Percentiles rank a stretch among this genome's conserved stretches.
Conservation (phyloP, 1,139 yeast species). For the Saccharomycopsis crataegensis region DNA sequence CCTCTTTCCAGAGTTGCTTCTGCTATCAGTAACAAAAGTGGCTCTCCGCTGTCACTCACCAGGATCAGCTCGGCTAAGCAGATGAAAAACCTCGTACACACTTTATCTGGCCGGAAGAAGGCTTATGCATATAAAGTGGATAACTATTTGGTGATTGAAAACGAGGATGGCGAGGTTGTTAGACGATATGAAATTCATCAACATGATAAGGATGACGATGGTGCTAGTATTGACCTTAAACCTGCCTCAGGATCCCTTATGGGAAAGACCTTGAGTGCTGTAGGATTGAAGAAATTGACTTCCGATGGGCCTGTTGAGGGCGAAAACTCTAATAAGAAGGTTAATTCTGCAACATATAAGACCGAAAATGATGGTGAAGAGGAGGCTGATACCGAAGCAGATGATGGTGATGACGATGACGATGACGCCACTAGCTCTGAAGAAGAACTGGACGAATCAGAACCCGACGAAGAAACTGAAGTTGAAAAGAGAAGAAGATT, state of each 20-base stretch:
- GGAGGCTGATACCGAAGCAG: slow-evolving; percentile 23
- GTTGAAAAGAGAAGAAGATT: slow-evolving; percentile 70
- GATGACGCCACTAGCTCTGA: not conserved
- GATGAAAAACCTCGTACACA: not conserved
- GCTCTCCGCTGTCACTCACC: not conserved
- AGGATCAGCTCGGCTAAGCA: not conserved
- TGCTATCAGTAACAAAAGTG: not conserved
- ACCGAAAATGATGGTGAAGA: slow-evolving; percentile 26
- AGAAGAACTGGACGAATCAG: slow-evolving; percentile 20
- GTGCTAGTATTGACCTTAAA: not conserved
- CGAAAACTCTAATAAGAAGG: not conserved
- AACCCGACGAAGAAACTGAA: slow-evolving; percentile 48
- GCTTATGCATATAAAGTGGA: slow-evolving; percentile 58
- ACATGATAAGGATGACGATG: slow-evolving; percentile 29
- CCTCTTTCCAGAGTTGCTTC: slow-evolving; percentile 22
- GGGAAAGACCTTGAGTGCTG: slow-evolving; percentile 12
- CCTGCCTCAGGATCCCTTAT: slow-evolving; percentile 11
- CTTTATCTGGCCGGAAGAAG: slow-evolving; percentile 22
- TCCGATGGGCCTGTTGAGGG: not conserved
- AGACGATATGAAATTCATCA: slow-evolving; percentile 71
- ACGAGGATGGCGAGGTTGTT: slow-evolving; percentile 85
- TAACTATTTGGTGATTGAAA: slow-evolving; percentile 74
- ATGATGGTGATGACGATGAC: slow-evolving; percentile 20
- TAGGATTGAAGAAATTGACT: slow-evolving; percentile 16
- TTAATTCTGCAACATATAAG: not conserved